phyloP scores from a whole-genome alignment of 108 stramenopile genomes.

The Cyclotella cryptica region DNA sequence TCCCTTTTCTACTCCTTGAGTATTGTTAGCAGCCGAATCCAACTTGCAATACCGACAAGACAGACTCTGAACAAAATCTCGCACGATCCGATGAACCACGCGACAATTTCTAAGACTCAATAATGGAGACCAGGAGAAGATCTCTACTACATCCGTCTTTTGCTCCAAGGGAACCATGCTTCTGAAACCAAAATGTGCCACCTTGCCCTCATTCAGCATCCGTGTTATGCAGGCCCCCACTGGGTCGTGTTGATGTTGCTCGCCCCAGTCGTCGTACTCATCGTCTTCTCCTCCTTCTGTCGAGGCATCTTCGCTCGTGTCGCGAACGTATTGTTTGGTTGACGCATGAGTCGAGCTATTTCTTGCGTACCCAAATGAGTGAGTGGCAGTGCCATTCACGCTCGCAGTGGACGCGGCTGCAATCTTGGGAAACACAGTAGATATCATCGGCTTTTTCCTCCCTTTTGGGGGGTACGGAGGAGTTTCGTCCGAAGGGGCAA shows the following conservation, averaged over 20 bases:
- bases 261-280: slow-evolving; percentile 8
- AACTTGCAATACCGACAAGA: background rate
- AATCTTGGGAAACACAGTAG: too few relatives aligned
- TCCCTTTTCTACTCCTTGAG: background rate
- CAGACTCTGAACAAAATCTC: background rate
- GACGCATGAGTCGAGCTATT: too few relatives aligned
- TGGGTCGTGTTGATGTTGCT: slow-evolving; percentile 25
- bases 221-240: slow-evolving; percentile 43
- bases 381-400: too few relatives aligned
- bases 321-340: too few relatives aligned
- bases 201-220: slow-evolving; percentile 42
- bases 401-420: too few relatives aligned
- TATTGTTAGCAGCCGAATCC: background rate
- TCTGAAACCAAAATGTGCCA: slow-evolving; percentile 43
- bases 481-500: too few relatives aligned
- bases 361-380: too few relatives aligned
- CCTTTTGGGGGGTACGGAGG: too few relatives aligned
- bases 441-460: too few relatives aligned
- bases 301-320: too few relatives aligned
- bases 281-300: too few relatives aligned
- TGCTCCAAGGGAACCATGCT: background rate
- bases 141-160: background rate
- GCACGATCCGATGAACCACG: background rate
- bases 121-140: slow-evolving; percentile 24
- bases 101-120: slow-evolving; percentile 28